These are phyloP conservation scores for Saccharomycopsis amapae DNA, from an alignment of 805 yeast species.

Conservation along the genomic window DNA sequence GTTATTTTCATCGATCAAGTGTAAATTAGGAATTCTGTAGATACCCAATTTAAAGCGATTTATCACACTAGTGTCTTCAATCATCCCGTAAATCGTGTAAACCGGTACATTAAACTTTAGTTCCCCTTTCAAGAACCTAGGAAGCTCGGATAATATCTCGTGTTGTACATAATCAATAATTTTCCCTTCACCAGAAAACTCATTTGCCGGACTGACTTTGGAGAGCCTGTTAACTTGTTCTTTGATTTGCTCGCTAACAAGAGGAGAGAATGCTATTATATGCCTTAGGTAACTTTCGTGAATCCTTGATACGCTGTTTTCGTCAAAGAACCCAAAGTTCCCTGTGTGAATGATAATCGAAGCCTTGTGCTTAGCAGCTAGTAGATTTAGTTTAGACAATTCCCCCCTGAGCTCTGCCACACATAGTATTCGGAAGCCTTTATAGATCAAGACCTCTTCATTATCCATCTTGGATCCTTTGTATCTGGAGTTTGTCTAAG, in stretches of 20 bases:
- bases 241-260: conserved; percentile 42
- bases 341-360: conserved; percentile 61
- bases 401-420: conserved; percentile 54
- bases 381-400: conserved; percentile 40
- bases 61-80: conserved; percentile 65
- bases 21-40: conserved; percentile 48
- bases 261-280: conserved; percentile 59
- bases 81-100: conserved; percentile 69
- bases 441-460: background rate
- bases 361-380: conserved; percentile 42
- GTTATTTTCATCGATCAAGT: conserved; percentile 52
- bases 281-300: conserved; percentile 55
- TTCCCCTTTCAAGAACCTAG: conserved; percentile 40
- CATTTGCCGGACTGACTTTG: conserved; percentile 35
- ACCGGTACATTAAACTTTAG: conserved; percentile 49
- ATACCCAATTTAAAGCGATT: conserved; percentile 52
- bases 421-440: conserved; percentile 36
- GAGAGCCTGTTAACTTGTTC: conserved; percentile 48
- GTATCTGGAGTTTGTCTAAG: too few species aligned
- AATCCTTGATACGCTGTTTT: conserved; percentile 44
- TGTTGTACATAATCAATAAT: conserved; percentile 31
- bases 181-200: conserved; percentile 26
- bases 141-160: conserved; percentile 44
- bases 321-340: conserved; percentile 72
- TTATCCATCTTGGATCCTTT: background rate